Evolutionary conservation across 2,329 filamentous ascomycete genomes (phyloP), one percentile per base, ranked within the genome.

Genomic region (Calonectria hawksworthii): DNA sequence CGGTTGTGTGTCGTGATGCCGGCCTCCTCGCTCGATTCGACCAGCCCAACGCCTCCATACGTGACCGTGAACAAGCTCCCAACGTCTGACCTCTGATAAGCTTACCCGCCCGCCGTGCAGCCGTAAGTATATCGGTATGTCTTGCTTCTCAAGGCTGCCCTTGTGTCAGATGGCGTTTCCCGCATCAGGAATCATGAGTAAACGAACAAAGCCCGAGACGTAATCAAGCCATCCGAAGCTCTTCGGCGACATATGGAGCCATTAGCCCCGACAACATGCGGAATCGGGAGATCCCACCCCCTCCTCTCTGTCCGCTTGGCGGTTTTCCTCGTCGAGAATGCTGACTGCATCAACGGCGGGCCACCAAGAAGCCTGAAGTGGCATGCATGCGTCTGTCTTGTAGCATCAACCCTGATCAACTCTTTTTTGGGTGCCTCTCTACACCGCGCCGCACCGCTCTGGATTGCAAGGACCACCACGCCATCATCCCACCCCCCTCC

Each of bases 211-310:
- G 44, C 21, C 30, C 34, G 11, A 41, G n/a, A 71, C n/a, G 61
- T 56, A 51, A 67, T 72, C 56, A 63, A 63, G 32, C 56, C 56
- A 38, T 30, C 23, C 21, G 30, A 63, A 30, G 26, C 38, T 28
- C 36, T 56, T 66, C 68, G 61, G 61, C 59, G 61, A 71, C 68
- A 71, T 68, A 52, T 68, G 28, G 38, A 41, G 38, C 30, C 30
- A 59, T 61, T 67, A 54, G 63, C 59, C 36, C 34, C 63, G 63
- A 71, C 21, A 21, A 56, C n/a, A 41, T 63, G 52, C 68, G 68
- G 72, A 71, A 71, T 74, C 72, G 68, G 51, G 34, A 70, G 72
- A 71, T 71, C 51, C 52, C 68, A 71, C 66, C 71, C 61, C 71
- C 68, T 66, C 50, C 16, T 47, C 32, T 52, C n/a, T n/a, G 50